Percentiles rank a stretch among this genome's conserved stretches.
Evolutionary conservation across 345 rosid species (phyloP).

Genomic region (Acer campestre): DNA sequence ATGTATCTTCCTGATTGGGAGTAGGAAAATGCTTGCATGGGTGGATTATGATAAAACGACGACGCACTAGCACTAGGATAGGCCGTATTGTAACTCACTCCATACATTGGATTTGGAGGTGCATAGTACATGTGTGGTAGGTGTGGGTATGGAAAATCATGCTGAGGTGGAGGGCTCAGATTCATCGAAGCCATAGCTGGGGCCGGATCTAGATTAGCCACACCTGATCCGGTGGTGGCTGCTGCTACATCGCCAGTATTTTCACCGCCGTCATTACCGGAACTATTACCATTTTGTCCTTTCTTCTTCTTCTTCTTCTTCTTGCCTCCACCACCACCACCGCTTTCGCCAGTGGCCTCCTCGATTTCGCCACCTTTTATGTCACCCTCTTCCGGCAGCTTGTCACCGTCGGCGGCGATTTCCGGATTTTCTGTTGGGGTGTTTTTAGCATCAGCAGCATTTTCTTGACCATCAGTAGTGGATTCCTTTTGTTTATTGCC

Average conservation of each 20-base stretch:
- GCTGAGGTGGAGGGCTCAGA: slow-evolving; percentile 24
- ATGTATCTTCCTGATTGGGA: slow-evolving; percentile 21
- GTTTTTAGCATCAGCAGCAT: slow-evolving; percentile 11
- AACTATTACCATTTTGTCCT: slow-evolving; percentile 19
- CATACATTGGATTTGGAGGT: slow-evolving; percentile 38
- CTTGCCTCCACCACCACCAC: slow-evolving; percentile 24
- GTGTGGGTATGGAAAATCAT: slow-evolving; percentile 21
- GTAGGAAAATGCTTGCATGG: slow-evolving; percentile 25
- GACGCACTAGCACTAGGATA: slow-evolving; percentile 34
- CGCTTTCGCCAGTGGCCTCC: background rate
- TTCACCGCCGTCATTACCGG: slow-evolving; percentile 22
- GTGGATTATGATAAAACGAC: slow-evolving; percentile 28
- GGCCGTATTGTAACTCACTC: slow-evolving; percentile 42
- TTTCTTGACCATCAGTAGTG: slow-evolving; percentile 23
- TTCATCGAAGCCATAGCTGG: slow-evolving; percentile 24
- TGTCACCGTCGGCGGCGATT: slow-evolving; percentile 14
- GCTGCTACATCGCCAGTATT: slow-evolving; percentile 14
- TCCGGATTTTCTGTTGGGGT: slow-evolving; percentile 23
- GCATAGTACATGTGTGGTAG: slow-evolving; percentile 25
- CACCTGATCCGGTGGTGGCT: background rate
- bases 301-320: slow-evolving; percentile 51
- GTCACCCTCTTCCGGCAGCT: slow-evolving; percentile 22
- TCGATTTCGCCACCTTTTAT: slow-evolving; percentile 19
- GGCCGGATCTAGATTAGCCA: slow-evolving; percentile 5
- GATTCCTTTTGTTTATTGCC: slow-evolving; percentile 22